Conservation (phyloP, 1,284 basidiomycete species). For the Trichosporon coremiiforme region DNA sequence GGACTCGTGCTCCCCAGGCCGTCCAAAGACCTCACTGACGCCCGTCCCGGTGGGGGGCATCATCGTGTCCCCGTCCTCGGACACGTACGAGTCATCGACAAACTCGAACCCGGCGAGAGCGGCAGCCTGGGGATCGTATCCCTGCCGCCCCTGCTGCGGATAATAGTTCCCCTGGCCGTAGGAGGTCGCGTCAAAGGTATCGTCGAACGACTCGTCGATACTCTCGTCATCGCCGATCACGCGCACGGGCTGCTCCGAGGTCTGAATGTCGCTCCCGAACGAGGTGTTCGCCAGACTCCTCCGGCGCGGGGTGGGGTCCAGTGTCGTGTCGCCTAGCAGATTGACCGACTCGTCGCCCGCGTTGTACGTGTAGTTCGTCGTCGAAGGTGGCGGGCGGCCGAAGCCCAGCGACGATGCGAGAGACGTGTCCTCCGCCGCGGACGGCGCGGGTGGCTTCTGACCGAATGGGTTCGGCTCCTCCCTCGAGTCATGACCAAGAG, state of each 20-base stretch:
- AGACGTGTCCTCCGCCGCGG: background rate
- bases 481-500: background rate
- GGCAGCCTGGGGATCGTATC: conserved; percentile 13
- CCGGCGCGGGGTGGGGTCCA: conserved; percentile 24
- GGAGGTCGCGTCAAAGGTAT: conserved; percentile 21
- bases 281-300: conserved; percentile 48
- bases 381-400: background rate
- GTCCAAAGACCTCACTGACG: conserved; percentile 33
- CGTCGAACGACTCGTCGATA: conserved; percentile 27
- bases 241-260: conserved; percentile 24
- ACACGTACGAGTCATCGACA: conserved; percentile 27
- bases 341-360: conserved; percentile 10
- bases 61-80: conserved; percentile 19
- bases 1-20: conserved; percentile 16
- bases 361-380: conserved; percentile 2
- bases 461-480: background rate
- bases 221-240: conserved; percentile 29
- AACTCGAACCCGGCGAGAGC: conserved; percentile 26
- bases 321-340: conserved; percentile 12
- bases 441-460: background rate
- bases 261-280: conserved; percentile 42
- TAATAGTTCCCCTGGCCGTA: background rate
- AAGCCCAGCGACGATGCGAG: conserved; percentile 13
- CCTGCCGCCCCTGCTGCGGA: background rate
- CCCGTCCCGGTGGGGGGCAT: background rate